These are phyloP conservation scores for baker's yeast (Saccharomyces cerevisiae) DNA, from an alignment of 805 yeast genomes.

Conservation along the genomic window DNA sequence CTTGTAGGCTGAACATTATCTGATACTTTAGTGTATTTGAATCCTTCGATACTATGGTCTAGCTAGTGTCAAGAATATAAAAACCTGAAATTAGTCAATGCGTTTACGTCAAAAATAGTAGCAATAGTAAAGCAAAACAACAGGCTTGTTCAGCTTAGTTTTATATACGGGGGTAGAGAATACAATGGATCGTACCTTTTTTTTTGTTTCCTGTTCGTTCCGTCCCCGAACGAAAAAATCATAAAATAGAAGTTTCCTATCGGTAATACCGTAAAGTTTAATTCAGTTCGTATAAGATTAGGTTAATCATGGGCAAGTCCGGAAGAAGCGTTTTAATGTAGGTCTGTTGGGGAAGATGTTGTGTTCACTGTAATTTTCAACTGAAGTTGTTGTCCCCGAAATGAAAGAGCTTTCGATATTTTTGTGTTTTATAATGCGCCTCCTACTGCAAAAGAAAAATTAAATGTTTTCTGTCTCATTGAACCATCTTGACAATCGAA, in stretches of 20 bases:
- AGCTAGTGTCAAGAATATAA: background rate
- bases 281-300: background rate
- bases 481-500: slow-evolving; percentile 15
- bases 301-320: background rate
- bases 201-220: background rate
- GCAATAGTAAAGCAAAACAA: background rate
- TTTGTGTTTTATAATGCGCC: too few relatives aligned
- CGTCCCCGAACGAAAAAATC: background rate
- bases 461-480: slow-evolving; percentile 3
- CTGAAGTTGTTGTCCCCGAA: background rate
- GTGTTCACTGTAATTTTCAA: background rate
- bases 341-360: background rate
- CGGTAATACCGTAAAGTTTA: background rate
- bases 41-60: background rate
- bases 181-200: background rate
- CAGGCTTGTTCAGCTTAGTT: slow-evolving; percentile 1
- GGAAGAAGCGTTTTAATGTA: background rate
- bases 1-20: slow-evolving; percentile 27
- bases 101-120: background rate
- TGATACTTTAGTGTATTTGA: background rate
- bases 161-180: background rate
- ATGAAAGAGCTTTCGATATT: too few relatives aligned
- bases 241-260: background rate
- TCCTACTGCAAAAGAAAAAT: background rate
- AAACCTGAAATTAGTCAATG: background rate